Evolutionary conservation across 805 yeast genomes (phyloP).

Genomic region (Saccharomycopsis fermentans): DNA sequence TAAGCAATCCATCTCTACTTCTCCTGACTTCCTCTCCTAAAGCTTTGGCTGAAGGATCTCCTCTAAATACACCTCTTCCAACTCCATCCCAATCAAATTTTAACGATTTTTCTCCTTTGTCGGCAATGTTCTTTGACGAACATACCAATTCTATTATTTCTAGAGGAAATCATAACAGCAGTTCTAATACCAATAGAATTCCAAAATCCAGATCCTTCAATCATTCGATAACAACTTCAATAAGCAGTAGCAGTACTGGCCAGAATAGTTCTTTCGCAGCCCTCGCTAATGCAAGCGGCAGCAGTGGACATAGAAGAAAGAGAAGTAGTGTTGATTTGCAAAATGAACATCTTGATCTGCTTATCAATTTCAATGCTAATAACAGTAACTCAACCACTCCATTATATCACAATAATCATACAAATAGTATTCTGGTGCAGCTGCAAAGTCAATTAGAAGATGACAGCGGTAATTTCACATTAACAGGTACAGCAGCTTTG

Average conservation of each 20-base stretch:
- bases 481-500: not conserved
- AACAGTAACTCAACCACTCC: not conserved
- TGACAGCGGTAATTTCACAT: not conserved
- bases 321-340: not conserved
- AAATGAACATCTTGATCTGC: not conserved
- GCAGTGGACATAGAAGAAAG: not conserved
- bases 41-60: not conserved
- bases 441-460: not conserved
- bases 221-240: not conserved
- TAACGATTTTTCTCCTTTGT: not conserved
- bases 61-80: conserved; percentile 6
- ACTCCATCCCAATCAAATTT: conserved; percentile 6
- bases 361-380: not conserved
- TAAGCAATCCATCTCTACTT: not conserved
- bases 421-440: not conserved
- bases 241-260: not conserved
- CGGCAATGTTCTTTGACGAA: not conserved
- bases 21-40: not conserved
- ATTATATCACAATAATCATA: not conserved
- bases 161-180: not conserved
- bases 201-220: not conserved
- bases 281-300: not conserved
- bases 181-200: not conserved
- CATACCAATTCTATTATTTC: not conserved
- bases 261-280: not conserved